Evolutionary conservation across 495 filamentous ascomycete genomes (phyloP), one percentile per base, ranked within the genome.

Genomic region (Cryomyces antarcticus): DNA sequence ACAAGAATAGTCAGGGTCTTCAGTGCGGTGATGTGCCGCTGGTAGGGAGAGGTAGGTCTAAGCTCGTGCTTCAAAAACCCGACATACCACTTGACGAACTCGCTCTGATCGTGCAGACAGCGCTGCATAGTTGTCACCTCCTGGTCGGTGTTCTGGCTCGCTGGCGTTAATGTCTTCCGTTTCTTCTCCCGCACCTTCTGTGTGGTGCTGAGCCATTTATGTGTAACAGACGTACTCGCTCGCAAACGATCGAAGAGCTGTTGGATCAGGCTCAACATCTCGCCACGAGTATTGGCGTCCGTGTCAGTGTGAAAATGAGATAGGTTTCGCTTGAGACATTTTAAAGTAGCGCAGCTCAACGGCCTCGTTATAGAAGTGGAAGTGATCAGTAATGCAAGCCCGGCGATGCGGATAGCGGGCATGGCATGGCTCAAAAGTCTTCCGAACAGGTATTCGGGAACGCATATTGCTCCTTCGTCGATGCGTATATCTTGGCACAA

Each of bases 241-340:
- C 57, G 46, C 3, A 59, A 34, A 12, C 61, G 54, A 39, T 57
- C 55, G 29, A 62, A 46, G 6, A 88, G 56, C 17, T 81, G 73
- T 30, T 77, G 68, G 33, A 82, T 69, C 47, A 93, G 68, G 31
- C 73, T 70, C 41, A 87, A 62, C 2, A 86, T 63, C 46, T 89
- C 82, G 34, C 83, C 75, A 41, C 88, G 71, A 46, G 80, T 70
- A 48, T 85, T 79, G 6, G 88, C 73, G 50, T 93, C 82, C n/a
- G 78, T 75, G 46, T 93, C 85, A 4, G 77, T 70, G 59, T 86
- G 75, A 41, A 92, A 73, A 3, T 73, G 67, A 3, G 71, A 65
- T 0, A 95, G 60, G 31, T 76, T 68, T 35, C 54, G 60, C 34
- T 70, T 59, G 27, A 93, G 66, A 2, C 75, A 65, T n/a, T 49